Base-by-base conservation (phyloP, 306 rosid species). In the Vachellia collinsii region DNA sequence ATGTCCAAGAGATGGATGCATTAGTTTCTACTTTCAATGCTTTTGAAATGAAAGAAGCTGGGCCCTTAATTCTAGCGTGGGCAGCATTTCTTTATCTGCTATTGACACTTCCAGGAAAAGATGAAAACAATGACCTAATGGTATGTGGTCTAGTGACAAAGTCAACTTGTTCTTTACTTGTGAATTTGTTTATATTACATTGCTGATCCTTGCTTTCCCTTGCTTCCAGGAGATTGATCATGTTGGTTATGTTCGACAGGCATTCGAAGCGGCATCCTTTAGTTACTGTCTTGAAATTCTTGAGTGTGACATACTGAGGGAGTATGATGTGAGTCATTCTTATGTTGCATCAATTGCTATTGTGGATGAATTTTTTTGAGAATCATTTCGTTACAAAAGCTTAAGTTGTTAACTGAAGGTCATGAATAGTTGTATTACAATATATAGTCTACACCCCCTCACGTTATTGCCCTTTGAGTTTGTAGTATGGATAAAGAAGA, bases 41-140 rank as follows among this genome's bases (percentile, higher is more conserved):
- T 72, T 89, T 84, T 85, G 95, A 91, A 84, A 84, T 88, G 54
- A 90, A 93, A 81, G 99, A 91, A 88, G 90, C 94, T 34, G 90
- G 95, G 48, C 99, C 97, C 20, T 82, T 94, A 72, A 81, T 94
- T 85, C 88, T 94, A 50, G 89, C 97, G 34, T 94, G 99, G 97
- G 99, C 97, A 14, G 97, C 92, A 54, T 93, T 90, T 87, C 92
- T 94, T 81, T 91, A 93, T 87, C 81, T 93, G 56, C 86, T 86
- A 80, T 86, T 91, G 79, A 91, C 99, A 83, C 97, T 94, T 80
- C 92, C 97, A 0, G 94, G 86, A 47, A 94, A 90, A 85, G 92
- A 91, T 85, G 94, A 85, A 63, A 90, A 70, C 82, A 83, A 74
- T 70, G 91, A 77, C 70, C 86, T 93, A 74, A 84, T 81, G 92